Evolutionary conservation across 768 basidiomycete genomes (phyloP), one percentile per base, ranked within the genome.

Genomic region (Leccinum broughii): DNA sequence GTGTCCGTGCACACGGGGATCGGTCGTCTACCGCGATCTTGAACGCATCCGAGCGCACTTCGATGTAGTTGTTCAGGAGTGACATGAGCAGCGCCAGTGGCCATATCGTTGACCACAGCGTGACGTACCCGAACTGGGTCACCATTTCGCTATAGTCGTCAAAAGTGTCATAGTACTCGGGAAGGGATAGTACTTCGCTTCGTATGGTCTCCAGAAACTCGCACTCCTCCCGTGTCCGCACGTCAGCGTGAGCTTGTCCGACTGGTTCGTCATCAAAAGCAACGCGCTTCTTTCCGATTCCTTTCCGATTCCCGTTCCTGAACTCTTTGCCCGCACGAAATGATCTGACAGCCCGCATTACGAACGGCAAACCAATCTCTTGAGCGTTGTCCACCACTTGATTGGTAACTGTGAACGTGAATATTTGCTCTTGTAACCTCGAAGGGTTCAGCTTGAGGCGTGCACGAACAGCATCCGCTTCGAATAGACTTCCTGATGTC

Each of bases 101-200:
- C 94, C 95, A 98, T 59, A 95, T 92, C 32, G 92, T 88, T 50
- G 88, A 91, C 93, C 95, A 98, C 22, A 98, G 78, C 8, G 86
- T 86, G 32, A 98, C 86, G 70, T 95, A 95, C 0, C 95, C 95
- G 72, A 96, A 97, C 68, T 95, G 93, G 9, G 90, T 89, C 15
- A 92, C 92, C 95, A 99, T 98, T 77, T 99, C 96, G 68, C 86
- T 87, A 74, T 96, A 99, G 76, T 98, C 96, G 55, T 79, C 84
- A 67, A 93, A 95, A 6, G 90, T 77, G 37, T 87, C 83, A 67
- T 95, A 95, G 26, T 26, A 26, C 41, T 87, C 87, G 0, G 94
- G 91, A 51, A 95, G 78, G 26, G 84, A 83, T 6, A 88, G 26
- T 26, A 26, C 87, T 76, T 98, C 89, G 54, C 77, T 77, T 59